Percentiles rank a stretch among this genome's conserved stretches.
These are phyloP conservation scores for Penicillium psychrofluorescens DNA, from an alignment of 495 filamentous ascomycete genomes.

Conservation along the genomic window DNA sequence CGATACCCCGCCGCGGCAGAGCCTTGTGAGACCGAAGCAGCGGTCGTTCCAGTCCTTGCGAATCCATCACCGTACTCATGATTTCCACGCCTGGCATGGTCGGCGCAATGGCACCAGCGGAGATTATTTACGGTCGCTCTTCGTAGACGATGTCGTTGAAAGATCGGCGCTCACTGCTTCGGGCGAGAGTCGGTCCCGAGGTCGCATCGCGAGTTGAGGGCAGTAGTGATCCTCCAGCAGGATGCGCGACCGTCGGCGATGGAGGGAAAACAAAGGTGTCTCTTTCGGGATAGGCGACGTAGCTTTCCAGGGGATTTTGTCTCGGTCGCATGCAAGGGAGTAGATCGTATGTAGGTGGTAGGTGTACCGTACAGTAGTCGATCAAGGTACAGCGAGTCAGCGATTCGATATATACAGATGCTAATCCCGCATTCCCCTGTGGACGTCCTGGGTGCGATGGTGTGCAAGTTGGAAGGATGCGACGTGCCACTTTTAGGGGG, in stretches of 20 bases:
- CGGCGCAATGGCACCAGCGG: too few relatives aligned
- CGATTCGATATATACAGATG: neutral
- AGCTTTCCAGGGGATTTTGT: slow-evolving; percentile 2
- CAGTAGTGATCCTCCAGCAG: too few relatives aligned
- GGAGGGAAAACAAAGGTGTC: too few relatives aligned
- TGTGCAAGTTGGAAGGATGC: too few relatives aligned
- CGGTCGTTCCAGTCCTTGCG: slow-evolving; percentile 20
- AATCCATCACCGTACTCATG: slow-evolving; percentile 25
- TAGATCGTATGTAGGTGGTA: slow-evolving; percentile 3
- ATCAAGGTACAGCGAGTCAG: neutral
- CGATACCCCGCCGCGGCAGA: slow-evolving; percentile 31
- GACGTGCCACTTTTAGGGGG: too few relatives aligned
- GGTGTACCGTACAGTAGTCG: neutral
- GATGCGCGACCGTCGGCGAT: too few relatives aligned
- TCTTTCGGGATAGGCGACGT: neutral
- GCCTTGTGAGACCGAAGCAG: slow-evolving; percentile 41
- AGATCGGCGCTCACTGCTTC: too few relatives aligned
- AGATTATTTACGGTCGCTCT: too few relatives aligned
- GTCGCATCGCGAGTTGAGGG: neutral
- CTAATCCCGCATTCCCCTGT: neutral
- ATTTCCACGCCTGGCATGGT: slow-evolving; percentile 33
- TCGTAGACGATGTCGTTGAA: too few relatives aligned
- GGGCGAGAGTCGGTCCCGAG: neutral
- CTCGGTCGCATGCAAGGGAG: slow-evolving; percentile 15
- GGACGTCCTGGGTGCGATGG: too few relatives aligned